phyloP scores from a whole-genome alignment of 306 rosid genomes.

The Medicago truncatula region DNA sequence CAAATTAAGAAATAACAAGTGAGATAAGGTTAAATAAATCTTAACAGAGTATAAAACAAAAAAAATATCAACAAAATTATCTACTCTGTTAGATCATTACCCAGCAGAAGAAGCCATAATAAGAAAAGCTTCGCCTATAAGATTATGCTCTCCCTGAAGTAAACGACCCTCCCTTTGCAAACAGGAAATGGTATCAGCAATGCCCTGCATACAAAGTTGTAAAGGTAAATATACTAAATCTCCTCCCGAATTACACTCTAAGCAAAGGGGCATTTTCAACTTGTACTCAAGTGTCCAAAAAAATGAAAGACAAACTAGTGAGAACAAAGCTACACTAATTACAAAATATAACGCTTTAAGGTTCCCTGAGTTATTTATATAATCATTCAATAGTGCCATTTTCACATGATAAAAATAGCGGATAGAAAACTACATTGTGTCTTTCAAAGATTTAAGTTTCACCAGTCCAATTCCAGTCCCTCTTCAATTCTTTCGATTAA shows the following conservation, averaged over 20 bases:
- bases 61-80: constrained; percentile 16
- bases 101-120: constrained; percentile 97
- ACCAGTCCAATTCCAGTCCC: not conserved
- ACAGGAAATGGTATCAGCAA: constrained; percentile 88
- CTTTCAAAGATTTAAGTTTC: constrained; percentile 4
- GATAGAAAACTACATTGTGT: not conserved
- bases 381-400: constrained; percentile 1
- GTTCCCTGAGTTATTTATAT: not conserved
- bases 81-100: constrained; percentile 53
- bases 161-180: constrained; percentile 89
- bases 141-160: constrained; percentile 94
- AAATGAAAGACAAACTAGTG: constrained; percentile 21
- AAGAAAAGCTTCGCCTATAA: constrained; percentile 98
- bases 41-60: constrained; percentile 29
- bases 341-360: not conserved
- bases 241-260: constrained; percentile 27
- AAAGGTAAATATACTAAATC: constrained; percentile 43
- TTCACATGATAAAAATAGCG: constrained; percentile 2
- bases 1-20: constrained; percentile 42
- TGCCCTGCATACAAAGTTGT: constrained; percentile 63
- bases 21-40: constrained; percentile 23
- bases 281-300: constrained; percentile 20
- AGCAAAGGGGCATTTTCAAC: constrained; percentile 15
- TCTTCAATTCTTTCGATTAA: not conserved
- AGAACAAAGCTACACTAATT: constrained; percentile 32